Evolutionary conservation across 108 stramenopile species (phyloP).

Genomic region (Cyclostephanos tholiformis): DNA sequence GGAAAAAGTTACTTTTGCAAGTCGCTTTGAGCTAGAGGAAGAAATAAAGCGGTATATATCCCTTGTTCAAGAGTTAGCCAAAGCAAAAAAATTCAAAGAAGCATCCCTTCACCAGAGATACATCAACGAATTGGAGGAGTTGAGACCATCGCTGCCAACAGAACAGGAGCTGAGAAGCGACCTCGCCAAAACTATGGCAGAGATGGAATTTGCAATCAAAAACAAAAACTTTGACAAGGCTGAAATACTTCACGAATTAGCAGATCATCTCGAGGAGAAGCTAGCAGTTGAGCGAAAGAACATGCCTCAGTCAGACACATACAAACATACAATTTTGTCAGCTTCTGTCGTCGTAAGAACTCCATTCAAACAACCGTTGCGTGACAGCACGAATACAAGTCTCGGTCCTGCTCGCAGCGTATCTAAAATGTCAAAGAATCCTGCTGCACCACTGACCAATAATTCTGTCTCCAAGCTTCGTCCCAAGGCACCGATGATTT

Average conservation of each 20-base stretch:
- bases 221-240: conserved; percentile 75
- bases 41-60: conserved; percentile 48
- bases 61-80: conserved; percentile 48
- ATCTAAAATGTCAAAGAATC: conserved; percentile 7
- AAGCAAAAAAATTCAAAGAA: conserved; percentile 69
- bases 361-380: conserved; percentile 25
- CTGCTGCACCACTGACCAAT: conserved; percentile 10
- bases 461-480: conserved; percentile 72
- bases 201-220: conserved; percentile 64
- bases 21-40: conserved; percentile 60
- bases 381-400: conserved; percentile 14
- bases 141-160: conserved; percentile 63
- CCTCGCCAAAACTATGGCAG: conserved; percentile 44
- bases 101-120: conserved; percentile 61
- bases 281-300: conserved; percentile 50
- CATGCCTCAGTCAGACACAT: not conserved
- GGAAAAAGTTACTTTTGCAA: conserved; percentile 52
- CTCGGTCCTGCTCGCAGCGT: conserved; percentile 17
- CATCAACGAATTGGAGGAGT: conserved; percentile 60
- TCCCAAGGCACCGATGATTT: conserved; percentile 75
- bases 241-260: conserved; percentile 55
- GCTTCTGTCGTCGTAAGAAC: not conserved
- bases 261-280: conserved; percentile 56
- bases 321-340: not conserved
- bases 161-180: conserved; percentile 51